Base-by-base conservation (phyloP, 352 stramenopile species). In the Phytophthora vignae region DNA sequence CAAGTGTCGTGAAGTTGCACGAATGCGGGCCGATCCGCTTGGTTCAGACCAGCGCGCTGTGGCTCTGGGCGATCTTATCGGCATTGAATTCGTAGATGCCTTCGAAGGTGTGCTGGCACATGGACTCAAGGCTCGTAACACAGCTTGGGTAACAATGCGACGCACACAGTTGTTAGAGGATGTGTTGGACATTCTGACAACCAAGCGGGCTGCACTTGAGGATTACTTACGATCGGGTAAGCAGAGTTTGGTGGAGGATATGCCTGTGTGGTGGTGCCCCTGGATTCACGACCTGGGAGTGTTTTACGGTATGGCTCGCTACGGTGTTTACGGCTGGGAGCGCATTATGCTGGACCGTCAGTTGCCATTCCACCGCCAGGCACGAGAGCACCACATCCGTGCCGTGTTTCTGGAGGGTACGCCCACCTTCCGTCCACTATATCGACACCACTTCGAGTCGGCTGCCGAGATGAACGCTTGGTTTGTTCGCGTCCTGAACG, bases 221-320 rank as follows among this genome's bases (percentile, higher is more conserved):
- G 56, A 70, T 55, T 74, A 84, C 29, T 67, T 97, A 31, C 79
- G 86, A 0, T 96, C 88, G 2, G 88, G 90, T 25, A 82, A 72
- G 22, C 65, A 80, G 5, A 69, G 79, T 52, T 71, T 95, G 8
- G 87, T 95, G 44, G 64, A 78, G 10, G 78, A 90, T 53, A 95
- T 97, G 88, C 90, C 90, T 4, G 85, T 95, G 31, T 97, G 90
- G 90, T 97, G 90, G 90, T 97, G 90, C 67, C 90, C 90, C 11
- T 97, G 90, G 90, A 83, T 96, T 27, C 90, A 97, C 61, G 90
- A 97, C 57, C 63, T 93, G 17, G 86, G 79, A 3, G 48, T 95
- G 10, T 85, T 97, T 19, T 90, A 90, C 53, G 90, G 87, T 29
- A 94, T 97, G 85, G 89, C 90, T 49, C 79, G 77, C 11, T 84